Evolutionary conservation across 768 basidiomycete species (phyloP).

Genomic region (Steccherinum ochraceum): DNA sequence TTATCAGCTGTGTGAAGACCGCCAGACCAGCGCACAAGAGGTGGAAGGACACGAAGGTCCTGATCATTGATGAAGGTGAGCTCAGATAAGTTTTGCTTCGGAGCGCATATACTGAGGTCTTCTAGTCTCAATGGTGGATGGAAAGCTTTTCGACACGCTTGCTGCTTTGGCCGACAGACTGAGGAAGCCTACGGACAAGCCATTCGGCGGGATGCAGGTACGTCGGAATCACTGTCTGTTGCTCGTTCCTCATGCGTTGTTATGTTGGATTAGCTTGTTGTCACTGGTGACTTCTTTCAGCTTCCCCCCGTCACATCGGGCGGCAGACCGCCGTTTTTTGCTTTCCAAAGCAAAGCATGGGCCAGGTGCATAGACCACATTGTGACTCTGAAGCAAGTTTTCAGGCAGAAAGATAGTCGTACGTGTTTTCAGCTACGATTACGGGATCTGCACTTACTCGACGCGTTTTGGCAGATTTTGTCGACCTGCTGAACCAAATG

Average conservation of each 20-base stretch:
- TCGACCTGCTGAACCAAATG: conserved; percentile 72
- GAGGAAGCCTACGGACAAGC: conserved; percentile 40
- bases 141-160: conserved; percentile 52
- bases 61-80: conserved; percentile 63
- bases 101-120: background rate
- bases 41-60: conserved; percentile 51
- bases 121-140: conserved; percentile 69
- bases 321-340: conserved; percentile 42
- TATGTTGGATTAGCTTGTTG: conserved; percentile 38
- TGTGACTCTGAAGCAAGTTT: conserved; percentile 65
- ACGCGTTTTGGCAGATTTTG: conserved; percentile 58
- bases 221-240: conserved; percentile 21
- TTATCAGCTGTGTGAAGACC: conserved; percentile 43
- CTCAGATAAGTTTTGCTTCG: background rate
- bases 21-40: conserved; percentile 49
- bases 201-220: conserved; percentile 67
- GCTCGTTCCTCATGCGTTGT: background rate
- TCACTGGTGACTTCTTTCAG: conserved; percentile 66
- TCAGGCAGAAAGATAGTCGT: conserved; percentile 70
- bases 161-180: conserved; percentile 43
- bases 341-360: conserved; percentile 60
- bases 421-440: conserved; percentile 17
- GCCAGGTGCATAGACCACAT: conserved; percentile 50
- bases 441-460: background rate
- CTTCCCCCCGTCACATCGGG: conserved; percentile 52